Percentiles rank a stretch among this genome's conserved stretches.
Conservation (phyloP, 2,329 filamentous ascomycete species). For the Microsporum canis region DNA sequence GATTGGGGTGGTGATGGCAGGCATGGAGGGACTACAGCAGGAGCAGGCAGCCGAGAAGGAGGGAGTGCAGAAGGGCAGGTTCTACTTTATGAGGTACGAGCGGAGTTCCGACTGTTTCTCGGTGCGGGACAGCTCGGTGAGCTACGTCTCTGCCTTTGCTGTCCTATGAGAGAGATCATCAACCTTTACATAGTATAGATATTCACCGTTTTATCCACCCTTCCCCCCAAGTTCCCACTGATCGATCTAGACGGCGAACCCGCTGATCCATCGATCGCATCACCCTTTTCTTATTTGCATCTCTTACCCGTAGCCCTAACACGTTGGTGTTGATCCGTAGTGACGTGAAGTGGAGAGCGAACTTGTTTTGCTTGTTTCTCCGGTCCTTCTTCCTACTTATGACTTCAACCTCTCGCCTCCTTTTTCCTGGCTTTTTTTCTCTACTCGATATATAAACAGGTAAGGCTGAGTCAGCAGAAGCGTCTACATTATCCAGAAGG, state of each 20-base stretch:
- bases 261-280: neutral
- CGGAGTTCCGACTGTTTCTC: conserved; percentile 64
- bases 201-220: neutral
- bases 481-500: neutral
- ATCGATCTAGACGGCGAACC: neutral
- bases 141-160: conserved; percentile 88
- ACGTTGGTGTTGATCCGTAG: no score
- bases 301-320: neutral
- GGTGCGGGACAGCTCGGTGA: conserved; percentile 71
- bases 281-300: no score
- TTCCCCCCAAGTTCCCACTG: neutral
- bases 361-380: no score
- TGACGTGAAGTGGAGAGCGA: no score
- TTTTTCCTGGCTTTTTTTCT: neutral
- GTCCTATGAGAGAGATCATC: conserved; percentile 41
- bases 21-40: conserved; percentile 53
- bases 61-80: conserved; percentile 38
- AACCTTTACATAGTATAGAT: no score
- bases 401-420: neutral
- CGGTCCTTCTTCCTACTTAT: neutral
- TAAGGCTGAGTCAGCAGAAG: neutral
- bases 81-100: conserved; percentile 77
- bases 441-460: neutral
- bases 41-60: conserved; percentile 20
- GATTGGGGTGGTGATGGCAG: conserved; percentile 86